Conservation (phyloP, 2,329 filamentous ascomycete species). For the Phyllosticta citribraziliensis region DNA sequence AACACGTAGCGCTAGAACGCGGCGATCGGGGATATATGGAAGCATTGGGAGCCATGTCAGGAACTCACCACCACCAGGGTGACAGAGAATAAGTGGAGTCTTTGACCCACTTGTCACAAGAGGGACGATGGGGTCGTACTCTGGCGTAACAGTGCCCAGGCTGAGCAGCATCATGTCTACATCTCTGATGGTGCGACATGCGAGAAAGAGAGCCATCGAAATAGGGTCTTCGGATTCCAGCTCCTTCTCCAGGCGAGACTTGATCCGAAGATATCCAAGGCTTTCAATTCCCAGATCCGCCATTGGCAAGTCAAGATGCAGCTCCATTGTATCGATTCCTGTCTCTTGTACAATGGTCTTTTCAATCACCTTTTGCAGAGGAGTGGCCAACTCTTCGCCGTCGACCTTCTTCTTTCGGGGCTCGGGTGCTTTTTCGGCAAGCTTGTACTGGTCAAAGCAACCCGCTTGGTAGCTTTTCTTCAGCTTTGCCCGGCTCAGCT, state of each 20-base stretch:
- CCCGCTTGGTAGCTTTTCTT: constrained; percentile 5
- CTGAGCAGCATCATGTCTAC: constrained; percentile 6
- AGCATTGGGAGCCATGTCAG: constrained; percentile 8
- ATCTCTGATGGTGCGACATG: constrained; percentile 1
- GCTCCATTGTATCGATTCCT: background rate
- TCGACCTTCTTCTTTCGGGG: background rate
- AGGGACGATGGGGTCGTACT: constrained; percentile 8
- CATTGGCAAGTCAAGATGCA: background rate
- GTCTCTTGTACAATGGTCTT: background rate
- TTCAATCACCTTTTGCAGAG: constrained; percentile 4
- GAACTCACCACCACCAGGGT: constrained; percentile 8
- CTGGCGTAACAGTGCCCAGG: background rate
- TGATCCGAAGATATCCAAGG: constrained; percentile 7
- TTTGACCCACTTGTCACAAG: constrained; percentile 5
- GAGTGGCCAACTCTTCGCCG: background rate
- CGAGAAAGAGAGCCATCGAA: constrained; percentile 4
- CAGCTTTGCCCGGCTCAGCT: constrained; percentile 8
- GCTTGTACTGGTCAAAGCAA: constrained; percentile 4
- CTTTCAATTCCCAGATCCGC: constrained; percentile 7
- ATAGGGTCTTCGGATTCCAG: constrained; percentile 6
- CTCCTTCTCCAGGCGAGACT: constrained; percentile 6
- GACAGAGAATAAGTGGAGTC: constrained; percentile 8
- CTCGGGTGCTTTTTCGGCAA: background rate
- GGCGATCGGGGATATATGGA: constrained; percentile 4
- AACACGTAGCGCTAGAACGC: constrained; percentile 1